Evolutionary conservation across 2,329 filamentous ascomycete genomes (phyloP), one percentile per base, ranked within the genome.

Genomic region (Alternaria viburni): DNA sequence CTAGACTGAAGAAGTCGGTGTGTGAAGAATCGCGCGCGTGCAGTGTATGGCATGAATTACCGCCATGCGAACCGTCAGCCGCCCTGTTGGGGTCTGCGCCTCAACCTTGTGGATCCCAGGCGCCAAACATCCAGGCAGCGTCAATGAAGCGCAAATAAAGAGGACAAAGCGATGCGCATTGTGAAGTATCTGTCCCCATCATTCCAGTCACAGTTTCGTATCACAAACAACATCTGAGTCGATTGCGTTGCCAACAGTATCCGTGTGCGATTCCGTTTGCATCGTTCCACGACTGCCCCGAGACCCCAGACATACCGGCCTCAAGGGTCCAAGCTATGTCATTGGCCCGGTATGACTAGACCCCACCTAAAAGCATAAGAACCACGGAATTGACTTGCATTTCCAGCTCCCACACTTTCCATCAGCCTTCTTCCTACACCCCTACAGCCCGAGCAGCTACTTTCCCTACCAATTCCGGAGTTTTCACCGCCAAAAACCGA

Each of bases 361-460:
- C 66, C 66, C 68, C 61, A 67, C 61, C 43, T 52, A 50, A 1
- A 36, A 32, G 15, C 25, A 59, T 61, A 59, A 51, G 32, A 59
- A 25, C 21, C 59, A 59, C 32, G 28, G 43, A 25, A 61, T 55
- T 64, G 32, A 64, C 61, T 45, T 60, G 28, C 28, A 57, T 32
- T 43, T 36, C 47, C 62, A 69, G 64, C 62, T 62, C 57, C 50
- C 26, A 46, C n/a, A 21, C 23, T 23, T 30, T 58, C 7, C 43
- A 32, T 41, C 63, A 72, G 50, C 59, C 61, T 56, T 12, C n/a
- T 28, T 57, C 61, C 17, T 66, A 50, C 65, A 61, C 49, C 58
- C 62, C 21, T 17, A 45, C 61, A 45, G 28, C 61, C 13, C 49
- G 61, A 62, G 60, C 61, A 43, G 50, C 59, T 13, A 66, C 64